These are phyloP conservation scores for Pseudogymnoascus sp. DNA, from an alignment of 2,329 filamentous ascomycete genomes.

Conservation along the genomic window DNA sequence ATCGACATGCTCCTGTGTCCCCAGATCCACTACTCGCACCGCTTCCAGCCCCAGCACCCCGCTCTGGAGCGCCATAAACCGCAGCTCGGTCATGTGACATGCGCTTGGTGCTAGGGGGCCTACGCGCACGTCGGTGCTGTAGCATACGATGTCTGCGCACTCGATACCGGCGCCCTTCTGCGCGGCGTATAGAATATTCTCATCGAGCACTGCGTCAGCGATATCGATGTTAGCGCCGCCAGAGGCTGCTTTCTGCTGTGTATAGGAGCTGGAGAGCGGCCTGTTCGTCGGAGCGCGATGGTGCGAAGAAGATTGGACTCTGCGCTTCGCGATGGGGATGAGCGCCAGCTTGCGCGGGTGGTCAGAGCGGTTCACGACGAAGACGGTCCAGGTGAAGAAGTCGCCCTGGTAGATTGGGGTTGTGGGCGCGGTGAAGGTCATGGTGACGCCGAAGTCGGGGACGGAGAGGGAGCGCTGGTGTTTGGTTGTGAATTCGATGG, in stretches of 20 bases:
- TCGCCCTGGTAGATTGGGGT: conserved; percentile 54
- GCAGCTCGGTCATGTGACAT: conserved; percentile 65
- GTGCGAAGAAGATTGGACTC: conserved; percentile 39
- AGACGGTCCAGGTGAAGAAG: conserved; percentile 63
- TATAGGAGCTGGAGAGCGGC: conserved; percentile 41
- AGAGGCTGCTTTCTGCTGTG: conserved; percentile 21
- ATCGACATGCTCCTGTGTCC: conserved; percentile 67
- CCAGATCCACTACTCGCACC: conserved; percentile 63
- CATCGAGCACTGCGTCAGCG: conserved; percentile 62
- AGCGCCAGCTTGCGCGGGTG: conserved; percentile 61
- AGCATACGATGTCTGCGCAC: conserved; percentile 59
- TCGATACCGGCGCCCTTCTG: conserved; percentile 58
- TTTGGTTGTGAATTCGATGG: conserved; percentile 43
- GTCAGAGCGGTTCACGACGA: conserved; percentile 64
- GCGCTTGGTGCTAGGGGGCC: conserved; percentile 64
- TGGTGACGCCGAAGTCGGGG: conserved; percentile 61
- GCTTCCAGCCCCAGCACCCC: conserved; percentile 66
- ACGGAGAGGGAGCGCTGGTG: conserved; percentile 35
- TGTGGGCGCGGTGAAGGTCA: conserved; percentile 62
- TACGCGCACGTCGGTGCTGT: conserved; percentile 65
- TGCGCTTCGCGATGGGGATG: conserved; percentile 56
- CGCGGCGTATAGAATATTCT: conserved; percentile 62
- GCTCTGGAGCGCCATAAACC: conserved; percentile 56
- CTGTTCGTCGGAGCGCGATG: conserved; percentile 31
- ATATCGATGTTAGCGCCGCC: conserved; percentile 27